Conservation (phyloP, 805 yeast species). For the Blastobotrys peoriensis region DNA sequence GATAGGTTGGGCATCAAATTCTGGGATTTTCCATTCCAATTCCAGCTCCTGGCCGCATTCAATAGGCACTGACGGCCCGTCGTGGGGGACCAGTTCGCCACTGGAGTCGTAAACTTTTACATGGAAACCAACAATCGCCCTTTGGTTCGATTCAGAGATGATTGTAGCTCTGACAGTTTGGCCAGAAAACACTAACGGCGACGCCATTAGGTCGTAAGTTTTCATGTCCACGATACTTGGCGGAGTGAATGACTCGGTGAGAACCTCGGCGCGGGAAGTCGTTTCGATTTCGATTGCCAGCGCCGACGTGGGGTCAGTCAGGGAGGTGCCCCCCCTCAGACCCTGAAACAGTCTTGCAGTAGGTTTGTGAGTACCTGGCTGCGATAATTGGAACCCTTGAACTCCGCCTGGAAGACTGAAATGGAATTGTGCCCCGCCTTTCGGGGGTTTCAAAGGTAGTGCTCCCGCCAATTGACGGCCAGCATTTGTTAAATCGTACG, state of each 20-base stretch:
- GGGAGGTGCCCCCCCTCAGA: too few species aligned
- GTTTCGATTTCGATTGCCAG: too few species aligned
- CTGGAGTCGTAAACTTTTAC: neutral
- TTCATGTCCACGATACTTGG: slow-evolving; percentile 1
- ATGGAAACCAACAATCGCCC: neutral
- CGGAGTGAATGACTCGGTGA: slow-evolving; percentile 4
- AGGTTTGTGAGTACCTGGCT: too few species aligned
- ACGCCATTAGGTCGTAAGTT: slow-evolving; percentile 4
- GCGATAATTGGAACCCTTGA: slow-evolving; percentile 7
- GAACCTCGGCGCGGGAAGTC: too few species aligned
- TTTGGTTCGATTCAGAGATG: too few species aligned
- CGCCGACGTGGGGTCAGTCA: too few species aligned
- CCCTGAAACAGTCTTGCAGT: too few species aligned
- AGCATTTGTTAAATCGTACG: slow-evolving; percentile 1
- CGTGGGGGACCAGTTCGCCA: neutral
- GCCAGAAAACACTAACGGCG: slow-evolving; percentile 5
- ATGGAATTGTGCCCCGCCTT: slow-evolving; percentile 5
- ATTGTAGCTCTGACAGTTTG: slow-evolving; percentile 1
- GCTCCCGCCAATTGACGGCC: slow-evolving; percentile 2
- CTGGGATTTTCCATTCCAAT: slow-evolving; percentile 3
- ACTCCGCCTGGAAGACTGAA: slow-evolving; percentile 6
- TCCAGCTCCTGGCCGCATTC: neutral
- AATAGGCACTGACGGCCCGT: neutral
- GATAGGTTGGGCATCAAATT: slow-evolving; percentile 5
- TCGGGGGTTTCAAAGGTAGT: slow-evolving; percentile 1